phyloP scores from a whole-genome alignment of 78 protist species.

The Speleostelium caveatum region DNA sequence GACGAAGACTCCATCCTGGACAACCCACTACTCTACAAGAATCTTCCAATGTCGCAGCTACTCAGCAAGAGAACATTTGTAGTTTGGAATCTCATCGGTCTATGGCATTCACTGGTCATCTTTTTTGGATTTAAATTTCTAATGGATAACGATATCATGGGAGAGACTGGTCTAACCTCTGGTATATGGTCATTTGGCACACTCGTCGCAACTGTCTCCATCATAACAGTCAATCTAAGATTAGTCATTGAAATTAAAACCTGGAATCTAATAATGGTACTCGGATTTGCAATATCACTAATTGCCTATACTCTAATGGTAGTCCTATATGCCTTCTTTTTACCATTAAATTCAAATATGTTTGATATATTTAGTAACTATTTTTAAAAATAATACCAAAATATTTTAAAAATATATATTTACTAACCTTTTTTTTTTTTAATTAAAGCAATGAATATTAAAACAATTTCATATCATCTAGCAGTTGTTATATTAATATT shows the following conservation, averaged over 20 bases:
- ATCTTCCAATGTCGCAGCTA: constrained; percentile 9
- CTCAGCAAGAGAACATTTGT: constrained; percentile 31
- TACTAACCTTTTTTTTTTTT: background rate
- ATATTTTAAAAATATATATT: background rate
- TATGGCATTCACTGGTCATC: constrained; percentile 64
- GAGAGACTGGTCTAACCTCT: constrained; percentile 27
- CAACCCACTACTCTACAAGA: constrained; percentile 46
- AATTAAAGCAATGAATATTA: constrained; percentile 15
- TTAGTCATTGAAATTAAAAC: constrained; percentile 64
- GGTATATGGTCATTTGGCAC: constrained; percentile 79
- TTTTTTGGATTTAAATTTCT: constrained; percentile 56
- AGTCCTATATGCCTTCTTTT: constrained; percentile 30
- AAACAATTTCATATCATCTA: constrained; percentile 24
- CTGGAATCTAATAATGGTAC: constrained; percentile 26
- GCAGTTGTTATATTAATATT: constrained; percentile 13
- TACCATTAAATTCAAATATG: constrained; percentile 60
- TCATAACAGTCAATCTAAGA: constrained; percentile 43
- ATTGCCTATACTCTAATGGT: constrained; percentile 38
- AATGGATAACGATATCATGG: constrained; percentile 52
- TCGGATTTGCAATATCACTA: constrained; percentile 23
- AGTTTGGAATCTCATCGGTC: constrained; percentile 62
- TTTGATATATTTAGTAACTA: constrained; percentile 67
- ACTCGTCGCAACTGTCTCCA: constrained; percentile 39
- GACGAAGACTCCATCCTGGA: constrained; percentile 67
- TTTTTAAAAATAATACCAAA: background rate